Conservation (phyloP, 495 filamentous ascomycete genomes). For the Neurospora hispaniola region DNA sequence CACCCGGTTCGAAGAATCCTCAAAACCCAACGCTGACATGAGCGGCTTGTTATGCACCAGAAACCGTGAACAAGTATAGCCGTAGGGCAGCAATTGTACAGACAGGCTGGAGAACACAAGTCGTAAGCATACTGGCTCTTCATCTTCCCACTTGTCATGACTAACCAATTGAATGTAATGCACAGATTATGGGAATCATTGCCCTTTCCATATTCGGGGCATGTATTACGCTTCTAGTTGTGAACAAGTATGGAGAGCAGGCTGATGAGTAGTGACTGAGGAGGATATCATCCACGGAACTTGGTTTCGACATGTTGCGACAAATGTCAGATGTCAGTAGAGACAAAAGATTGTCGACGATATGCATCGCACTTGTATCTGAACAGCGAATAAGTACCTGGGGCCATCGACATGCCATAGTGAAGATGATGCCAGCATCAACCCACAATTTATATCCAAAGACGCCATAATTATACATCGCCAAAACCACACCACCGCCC, state of each 20-base stretch:
- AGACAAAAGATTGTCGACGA: no score
- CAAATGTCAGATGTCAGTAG: background rate
- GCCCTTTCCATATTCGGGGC: constrained; percentile 71
- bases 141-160: background rate
- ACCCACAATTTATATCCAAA: background rate
- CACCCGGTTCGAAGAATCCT: background rate
- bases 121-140: constrained; percentile 35
- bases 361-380: no score
- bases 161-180: constrained; percentile 19
- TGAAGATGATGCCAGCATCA: background rate
- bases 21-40: background rate
- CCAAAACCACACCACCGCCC: background rate
- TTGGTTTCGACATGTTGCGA: background rate
- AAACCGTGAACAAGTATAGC: constrained; percentile 76
- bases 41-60: constrained; percentile 6
- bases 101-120: constrained; percentile 85
- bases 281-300: background rate
- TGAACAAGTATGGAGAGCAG: constrained; percentile 25
- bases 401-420: background rate
- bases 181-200: constrained; percentile 56
- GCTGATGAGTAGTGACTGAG: constrained; percentile 2
- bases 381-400: background rate
- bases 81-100: constrained; percentile 75
- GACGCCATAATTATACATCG: background rate
- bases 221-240: constrained; percentile 45